Evolutionary conservation across 2,329 filamentous ascomycete genomes (phyloP), one percentile per base, ranked within the genome.

Genomic region (Rhynchosporium agropyri): DNA sequence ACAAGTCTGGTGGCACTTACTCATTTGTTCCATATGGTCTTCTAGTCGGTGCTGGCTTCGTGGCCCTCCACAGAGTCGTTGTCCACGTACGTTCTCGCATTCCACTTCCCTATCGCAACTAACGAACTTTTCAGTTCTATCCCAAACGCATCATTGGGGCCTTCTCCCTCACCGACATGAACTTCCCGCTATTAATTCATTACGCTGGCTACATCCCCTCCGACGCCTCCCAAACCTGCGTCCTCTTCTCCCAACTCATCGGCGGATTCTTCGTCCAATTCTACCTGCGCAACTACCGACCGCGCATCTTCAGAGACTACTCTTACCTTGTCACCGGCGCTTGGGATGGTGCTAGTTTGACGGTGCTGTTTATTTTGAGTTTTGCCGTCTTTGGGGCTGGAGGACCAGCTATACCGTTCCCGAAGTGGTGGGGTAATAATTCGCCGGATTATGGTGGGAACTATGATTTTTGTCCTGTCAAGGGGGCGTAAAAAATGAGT

Each of bases 141-240:
- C 79, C 83, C 61, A 63, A 78, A 2, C 82, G 82, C 29, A 81
- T 76, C 49, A 76, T 84, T 61, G 72, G 76, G 6, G 70, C 71
- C 13, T 77, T 83, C 55, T 72, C 76, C 0, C 63, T 79, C 1
- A 62, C 66, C 2, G 78, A 81, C 12, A 73, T 84, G 72, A 85
- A 84, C 68, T 68, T 84, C 58, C 77, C 83, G 0, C 82, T 84
- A 65, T 79, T 84, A 61, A 79, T 84, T 59, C 81, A 83, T 67
- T 84, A 78, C 60, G 79, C 81, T 8, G 83, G 82, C 13, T 84
- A 76, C 60, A 80, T 85, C 59, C 82, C 83, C 0, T 84, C 83
- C 73, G 83, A 84, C 70, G 73, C 76, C 49, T 80, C 79, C 0
- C 83, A 85, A 70, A 85, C 83, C 1, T 84, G 83, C 63, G 80